A percentile compares a stretch with the other conserved stretches of the same genome.
These are phyloP conservation scores for Aspergillus pseudoterreus DNA, from an alignment of 2,329 filamentous ascomycete species.

Conservation along the genomic window DNA sequence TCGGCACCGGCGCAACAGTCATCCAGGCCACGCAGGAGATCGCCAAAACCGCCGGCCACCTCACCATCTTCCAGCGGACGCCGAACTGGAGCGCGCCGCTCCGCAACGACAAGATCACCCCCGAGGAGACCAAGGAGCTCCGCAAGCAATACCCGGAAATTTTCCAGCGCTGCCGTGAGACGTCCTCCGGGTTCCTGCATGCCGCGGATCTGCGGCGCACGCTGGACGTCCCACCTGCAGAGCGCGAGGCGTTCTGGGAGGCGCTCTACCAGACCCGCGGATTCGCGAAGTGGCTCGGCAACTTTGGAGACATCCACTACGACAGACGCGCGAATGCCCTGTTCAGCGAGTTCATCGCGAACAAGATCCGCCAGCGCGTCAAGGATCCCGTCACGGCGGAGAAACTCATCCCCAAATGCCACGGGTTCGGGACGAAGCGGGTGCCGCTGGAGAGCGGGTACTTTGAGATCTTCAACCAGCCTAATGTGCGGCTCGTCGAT, in stretches of 20 bases:
- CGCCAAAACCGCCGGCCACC: constrained; percentile 10
- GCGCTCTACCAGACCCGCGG: constrained; percentile 14
- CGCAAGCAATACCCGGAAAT: constrained; percentile 12
- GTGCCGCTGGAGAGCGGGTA: constrained; percentile 48
- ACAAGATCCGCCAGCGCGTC: constrained; percentile 51
- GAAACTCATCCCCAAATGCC: constrained; percentile 51
- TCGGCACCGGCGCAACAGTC: constrained; percentile 42
- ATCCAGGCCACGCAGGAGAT: constrained; percentile 32
- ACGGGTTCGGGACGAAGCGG: constrained; percentile 55
- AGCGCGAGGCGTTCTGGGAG: constrained; percentile 15
- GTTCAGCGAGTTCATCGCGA: constrained; percentile 55
- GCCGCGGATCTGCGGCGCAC: not conserved
- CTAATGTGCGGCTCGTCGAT: constrained; percentile 36
- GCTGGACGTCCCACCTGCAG: constrained; percentile 6
- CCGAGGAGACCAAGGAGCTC: constrained; percentile 13
- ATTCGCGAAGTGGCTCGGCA: constrained; percentile 16
- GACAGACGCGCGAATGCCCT: constrained; percentile 48
- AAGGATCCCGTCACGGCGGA: constrained; percentile 49
- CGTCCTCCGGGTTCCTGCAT: constrained; percentile 13
- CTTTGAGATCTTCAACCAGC: constrained; percentile 49
- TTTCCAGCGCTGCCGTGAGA: constrained; percentile 11
- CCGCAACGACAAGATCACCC: constrained; percentile 15
- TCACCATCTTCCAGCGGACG: constrained; percentile 22
- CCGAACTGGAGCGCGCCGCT: constrained; percentile 25
- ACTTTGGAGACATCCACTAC: constrained; percentile 52